These are phyloP conservation scores for Hansenula lynferdii DNA, from an alignment of 1,139 yeast species.

Conservation along the genomic window DNA sequence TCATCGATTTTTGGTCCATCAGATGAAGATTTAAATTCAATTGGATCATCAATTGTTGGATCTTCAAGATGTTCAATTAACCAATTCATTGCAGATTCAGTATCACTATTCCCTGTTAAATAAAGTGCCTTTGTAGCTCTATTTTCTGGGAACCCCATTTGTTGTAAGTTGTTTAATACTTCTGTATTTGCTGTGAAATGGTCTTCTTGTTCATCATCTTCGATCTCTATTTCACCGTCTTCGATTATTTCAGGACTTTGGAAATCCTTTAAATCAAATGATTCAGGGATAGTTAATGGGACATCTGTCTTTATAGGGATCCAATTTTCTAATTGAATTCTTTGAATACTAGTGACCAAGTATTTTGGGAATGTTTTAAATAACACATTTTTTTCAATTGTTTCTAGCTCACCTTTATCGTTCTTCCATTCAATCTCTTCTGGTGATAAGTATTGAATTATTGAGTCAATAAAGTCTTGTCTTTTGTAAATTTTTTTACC, in stretches of 20 bases:
- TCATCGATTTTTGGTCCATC: no score
- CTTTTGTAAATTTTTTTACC: slow-evolving; percentile 43
- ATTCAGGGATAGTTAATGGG: slow-evolving; percentile 58
- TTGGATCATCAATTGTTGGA: slow-evolving; percentile 57
- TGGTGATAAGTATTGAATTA: slow-evolving; percentile 39
- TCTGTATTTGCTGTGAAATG: slow-evolving; percentile 52
- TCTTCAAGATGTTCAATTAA: slow-evolving; percentile 86
- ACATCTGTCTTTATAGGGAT: slow-evolving; percentile 79
- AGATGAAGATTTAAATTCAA: slow-evolving; percentile 11
- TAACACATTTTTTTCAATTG: slow-evolving; percentile 42
- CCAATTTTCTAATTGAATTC: slow-evolving; percentile 87
- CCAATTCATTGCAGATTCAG: slow-evolving; percentile 91
- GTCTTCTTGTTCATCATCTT: slow-evolving; percentile 29
- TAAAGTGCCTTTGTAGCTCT: slow-evolving; percentile 66
- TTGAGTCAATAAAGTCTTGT: slow-evolving; percentile 47
- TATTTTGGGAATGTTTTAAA: slow-evolving; percentile 66
- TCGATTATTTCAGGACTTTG: slow-evolving; percentile 29
- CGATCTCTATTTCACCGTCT: slow-evolving; percentile 36
- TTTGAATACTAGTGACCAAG: slow-evolving; percentile 65
- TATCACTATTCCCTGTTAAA: slow-evolving; percentile 60
- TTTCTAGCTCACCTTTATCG: slow-evolving; percentile 31
- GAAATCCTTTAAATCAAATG: slow-evolving; percentile 33
- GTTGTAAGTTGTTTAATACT: slow-evolving; percentile 49
- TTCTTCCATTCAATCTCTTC: slow-evolving; percentile 69
- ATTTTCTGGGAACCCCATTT: slow-evolving; percentile 82